These are phyloP conservation scores for Balakata baccata DNA, from an alignment of 345 rosid species.

Conservation along the genomic window DNA sequence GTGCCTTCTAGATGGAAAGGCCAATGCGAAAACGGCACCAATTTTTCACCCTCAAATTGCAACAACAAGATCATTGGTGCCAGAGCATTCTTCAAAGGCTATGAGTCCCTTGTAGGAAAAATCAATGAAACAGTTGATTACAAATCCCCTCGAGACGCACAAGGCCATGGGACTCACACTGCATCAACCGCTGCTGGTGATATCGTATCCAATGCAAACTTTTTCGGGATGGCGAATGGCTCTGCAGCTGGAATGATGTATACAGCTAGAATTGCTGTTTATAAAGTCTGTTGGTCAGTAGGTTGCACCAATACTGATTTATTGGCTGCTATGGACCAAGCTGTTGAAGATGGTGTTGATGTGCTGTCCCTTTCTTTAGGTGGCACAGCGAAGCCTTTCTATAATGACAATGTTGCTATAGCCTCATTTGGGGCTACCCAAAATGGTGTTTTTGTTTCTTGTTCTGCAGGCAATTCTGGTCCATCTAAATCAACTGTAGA, in stretches of 20 bases:
- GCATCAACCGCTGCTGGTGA: constrained; percentile 75
- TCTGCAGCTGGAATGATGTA: constrained; percentile 63
- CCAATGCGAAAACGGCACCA: constrained; percentile 56
- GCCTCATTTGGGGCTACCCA: constrained; percentile 55
- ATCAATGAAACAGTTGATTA: constrained; percentile 48
- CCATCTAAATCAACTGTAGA: constrained; percentile 46
- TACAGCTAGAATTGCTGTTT: constrained; percentile 63
- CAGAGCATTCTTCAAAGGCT: constrained; percentile 54
- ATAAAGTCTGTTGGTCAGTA: constrained; percentile 64
- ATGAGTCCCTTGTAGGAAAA: constrained; percentile 44
- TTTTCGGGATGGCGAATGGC: constrained; percentile 58
- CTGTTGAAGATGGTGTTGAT: constrained; percentile 69
- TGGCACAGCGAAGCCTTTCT: constrained; percentile 51
- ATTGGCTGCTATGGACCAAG: constrained; percentile 65
- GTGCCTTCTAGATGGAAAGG: constrained; percentile 77
- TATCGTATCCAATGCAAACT: constrained; percentile 40
- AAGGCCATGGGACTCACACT: constrained; percentile 87
- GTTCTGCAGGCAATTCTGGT: constrained; percentile 80
- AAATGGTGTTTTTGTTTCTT: constrained; percentile 66
- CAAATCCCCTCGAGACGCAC: constrained; percentile 63
- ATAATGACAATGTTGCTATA: constrained; percentile 48
- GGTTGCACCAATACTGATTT: constrained; percentile 64
- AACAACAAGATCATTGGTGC: constrained; percentile 82
- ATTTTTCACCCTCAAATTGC: constrained; percentile 53
- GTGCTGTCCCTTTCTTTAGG: constrained; percentile 74